Evolutionary conservation across 805 yeast species (phyloP).

Genomic region (Myxozyma neotropica): DNA sequence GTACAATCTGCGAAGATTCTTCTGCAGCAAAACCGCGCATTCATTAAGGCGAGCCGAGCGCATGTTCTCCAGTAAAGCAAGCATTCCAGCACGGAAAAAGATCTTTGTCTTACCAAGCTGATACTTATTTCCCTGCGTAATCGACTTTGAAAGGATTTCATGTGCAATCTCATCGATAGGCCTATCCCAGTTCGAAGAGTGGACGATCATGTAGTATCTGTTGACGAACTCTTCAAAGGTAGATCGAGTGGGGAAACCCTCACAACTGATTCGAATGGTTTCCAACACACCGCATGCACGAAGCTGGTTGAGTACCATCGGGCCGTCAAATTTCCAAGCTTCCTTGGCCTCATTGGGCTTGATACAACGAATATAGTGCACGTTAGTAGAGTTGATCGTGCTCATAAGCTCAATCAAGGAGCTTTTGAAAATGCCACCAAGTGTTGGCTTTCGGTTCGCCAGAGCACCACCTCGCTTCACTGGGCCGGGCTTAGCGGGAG

Average conservation of each 20-base stretch:
- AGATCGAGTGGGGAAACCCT: constrained; percentile 97
- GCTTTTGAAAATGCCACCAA: constrained; percentile 90
- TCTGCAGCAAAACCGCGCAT: constrained; percentile 85
- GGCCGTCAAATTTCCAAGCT: constrained; percentile 94
- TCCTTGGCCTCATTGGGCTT: constrained; percentile 92
- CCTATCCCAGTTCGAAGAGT: constrained; percentile 67
- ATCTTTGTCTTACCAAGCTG: constrained; percentile 93
- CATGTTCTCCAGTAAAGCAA: constrained; percentile 84
- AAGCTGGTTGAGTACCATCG: constrained; percentile 91
- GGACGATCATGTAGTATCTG: constrained; percentile 80
- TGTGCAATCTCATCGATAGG: constrained; percentile 63
- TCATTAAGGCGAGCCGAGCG: constrained; percentile 75
- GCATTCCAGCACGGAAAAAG: constrained; percentile 94
- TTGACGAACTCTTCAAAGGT: constrained; percentile 90
- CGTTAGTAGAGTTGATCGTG: constrained; percentile 92
- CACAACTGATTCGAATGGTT: constrained; percentile 94
- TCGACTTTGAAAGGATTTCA: constrained; percentile 64
- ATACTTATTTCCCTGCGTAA: constrained; percentile 66
- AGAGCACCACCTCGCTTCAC: constrained; percentile 45
- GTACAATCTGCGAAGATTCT: constrained; percentile 66
- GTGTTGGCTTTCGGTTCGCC: constrained; percentile 77
- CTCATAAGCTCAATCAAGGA: constrained; percentile 91
- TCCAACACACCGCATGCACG: constrained; percentile 99
- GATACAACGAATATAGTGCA: constrained; percentile 94
- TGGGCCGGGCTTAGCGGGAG: constrained; percentile 44